Evolutionary conservation across 1,139 yeast species (phyloP).

Genomic region (Wickerhamomyces sp.): DNA sequence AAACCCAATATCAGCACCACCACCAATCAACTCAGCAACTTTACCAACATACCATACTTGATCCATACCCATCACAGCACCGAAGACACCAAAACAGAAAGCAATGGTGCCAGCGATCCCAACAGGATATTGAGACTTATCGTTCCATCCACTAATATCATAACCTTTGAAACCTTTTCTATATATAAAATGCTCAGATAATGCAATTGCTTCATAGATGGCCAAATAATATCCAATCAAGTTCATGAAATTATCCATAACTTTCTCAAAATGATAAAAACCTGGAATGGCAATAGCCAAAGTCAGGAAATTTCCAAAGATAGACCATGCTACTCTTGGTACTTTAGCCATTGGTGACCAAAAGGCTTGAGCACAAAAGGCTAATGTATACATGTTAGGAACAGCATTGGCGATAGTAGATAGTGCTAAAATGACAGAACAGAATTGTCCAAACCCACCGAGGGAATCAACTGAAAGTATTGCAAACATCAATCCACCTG

Average conservation of each 20-base stretch:
- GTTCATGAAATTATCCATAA: constrained; percentile 85
- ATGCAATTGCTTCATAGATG: constrained; percentile 66
- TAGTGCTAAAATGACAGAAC: constrained; percentile 75
- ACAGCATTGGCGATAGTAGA: constrained; percentile 87
- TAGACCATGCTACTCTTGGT: constrained; percentile 81
- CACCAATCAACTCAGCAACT: constrained; percentile 50
- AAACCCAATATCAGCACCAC: constrained; percentile 86
- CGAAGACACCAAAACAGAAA: constrained; percentile 79
- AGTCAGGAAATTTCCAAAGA: constrained; percentile 67
- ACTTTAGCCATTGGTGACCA: constrained; percentile 67
- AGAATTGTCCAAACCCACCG: constrained; percentile 86
- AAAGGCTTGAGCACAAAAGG: constrained; percentile 77
- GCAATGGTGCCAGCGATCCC: constrained; percentile 78
- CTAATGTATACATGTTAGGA: constrained; percentile 90
- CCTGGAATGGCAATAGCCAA: constrained; percentile 89
- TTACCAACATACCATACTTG: constrained; percentile 82
- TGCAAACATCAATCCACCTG: constrained; percentile 82
- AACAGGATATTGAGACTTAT: constrained; percentile 54
- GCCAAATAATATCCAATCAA: constrained; percentile 88
- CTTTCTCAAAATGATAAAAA: constrained; percentile 62
- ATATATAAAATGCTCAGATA: constrained; percentile 78
- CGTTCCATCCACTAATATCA: constrained; percentile 56
- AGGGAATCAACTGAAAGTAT: constrained; percentile 73
- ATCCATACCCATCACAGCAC: constrained; percentile 81
- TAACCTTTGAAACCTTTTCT: constrained; percentile 59